A percentile compares a stretch with the other conserved stretches of the same genome.
These are phyloP conservation scores for Pleurotus tuoliensis DNA, from an alignment of 768 basidiomycete genomes.

Conservation along the genomic window DNA sequence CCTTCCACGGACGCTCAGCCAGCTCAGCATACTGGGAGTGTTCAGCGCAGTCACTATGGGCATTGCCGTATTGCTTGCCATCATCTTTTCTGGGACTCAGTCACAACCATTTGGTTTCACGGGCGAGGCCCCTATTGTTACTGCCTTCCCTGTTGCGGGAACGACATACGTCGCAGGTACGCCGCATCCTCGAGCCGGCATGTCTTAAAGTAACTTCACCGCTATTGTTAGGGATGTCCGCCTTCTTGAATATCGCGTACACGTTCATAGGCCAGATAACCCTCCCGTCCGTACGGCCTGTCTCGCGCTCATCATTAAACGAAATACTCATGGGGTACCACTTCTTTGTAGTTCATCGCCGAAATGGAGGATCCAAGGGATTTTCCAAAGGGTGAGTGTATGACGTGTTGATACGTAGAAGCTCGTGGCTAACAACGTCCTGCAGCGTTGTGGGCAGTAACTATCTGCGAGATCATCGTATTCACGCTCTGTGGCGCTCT, in stretches of 20 bases:
- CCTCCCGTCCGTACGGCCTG: conserved; percentile 29
- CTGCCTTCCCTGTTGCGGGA: conserved; percentile 29
- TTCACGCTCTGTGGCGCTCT: conserved; percentile 41
- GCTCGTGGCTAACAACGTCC: not conserved
- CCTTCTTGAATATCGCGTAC: conserved; percentile 43
- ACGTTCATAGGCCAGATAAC: conserved; percentile 43
- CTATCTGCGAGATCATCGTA: conserved; percentile 37
- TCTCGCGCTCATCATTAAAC: not conserved
- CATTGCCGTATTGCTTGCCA: conserved; percentile 37
- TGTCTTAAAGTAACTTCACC: not conserved
- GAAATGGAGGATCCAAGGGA: conserved; percentile 45
- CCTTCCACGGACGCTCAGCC: conserved; percentile 39
- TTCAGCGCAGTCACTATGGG: conserved; percentile 44
- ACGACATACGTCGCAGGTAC: conserved; percentile 35
- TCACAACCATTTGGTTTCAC: conserved; percentile 37
- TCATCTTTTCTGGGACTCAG: conserved; percentile 38
- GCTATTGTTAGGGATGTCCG: conserved; percentile 32
- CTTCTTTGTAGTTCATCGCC: conserved; percentile 32
- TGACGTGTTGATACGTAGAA: not conserved
- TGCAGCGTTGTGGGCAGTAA: conserved; percentile 38
- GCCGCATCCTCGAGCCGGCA: not conserved
- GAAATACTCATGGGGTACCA: not conserved
- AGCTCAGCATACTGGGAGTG: conserved; percentile 36
- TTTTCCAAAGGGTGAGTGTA: conserved; percentile 35
- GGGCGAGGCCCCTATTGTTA: conserved; percentile 34